phyloP scores from a whole-genome alignment of 192 early-diverging fungal genomes.

The Umbelopsis ramanniana region DNA sequence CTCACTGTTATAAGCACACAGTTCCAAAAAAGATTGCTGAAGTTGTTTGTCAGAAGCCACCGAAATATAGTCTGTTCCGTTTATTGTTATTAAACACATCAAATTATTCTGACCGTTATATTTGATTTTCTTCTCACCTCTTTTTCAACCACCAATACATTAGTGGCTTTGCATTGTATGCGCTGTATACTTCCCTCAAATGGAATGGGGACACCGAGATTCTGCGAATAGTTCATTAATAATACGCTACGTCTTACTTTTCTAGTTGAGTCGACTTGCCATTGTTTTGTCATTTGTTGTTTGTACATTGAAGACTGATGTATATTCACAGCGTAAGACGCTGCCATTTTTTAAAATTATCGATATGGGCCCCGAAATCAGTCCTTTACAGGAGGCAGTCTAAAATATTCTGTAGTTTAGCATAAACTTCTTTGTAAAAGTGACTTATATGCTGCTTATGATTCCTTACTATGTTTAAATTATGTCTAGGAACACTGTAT shows the following conservation, averaged over 20 bases:
- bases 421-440: neutral
- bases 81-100: neutral
- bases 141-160: slow-evolving; percentile 38
- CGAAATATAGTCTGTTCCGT: slow-evolving; percentile 34
- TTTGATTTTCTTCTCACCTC: slow-evolving; percentile 21
- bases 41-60: slow-evolving; percentile 27
- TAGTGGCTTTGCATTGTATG: neutral
- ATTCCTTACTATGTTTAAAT: slow-evolving; percentile 32
- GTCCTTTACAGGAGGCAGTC: slow-evolving; percentile 34
- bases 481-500: slow-evolving; percentile 28
- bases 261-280: too few relatives aligned
- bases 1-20: slow-evolving; percentile 40
- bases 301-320: neutral
- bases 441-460: neutral
- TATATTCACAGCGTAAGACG: slow-evolving; percentile 24
- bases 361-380: slow-evolving; percentile 32
- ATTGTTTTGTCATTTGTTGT: neutral
- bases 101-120: neutral
- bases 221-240: slow-evolving; percentile 16
- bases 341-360: slow-evolving; percentile 30
- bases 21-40: slow-evolving; percentile 19
- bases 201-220: neutral
- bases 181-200: slow-evolving; percentile 4
- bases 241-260: neutral
- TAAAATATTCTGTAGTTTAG: neutral